Percentiles rank a stretch among this genome's conserved stretches.
These are phyloP conservation scores for Letharia columbiana DNA, from an alignment of 495 filamentous ascomycete genomes.

Conservation along the genomic window DNA sequence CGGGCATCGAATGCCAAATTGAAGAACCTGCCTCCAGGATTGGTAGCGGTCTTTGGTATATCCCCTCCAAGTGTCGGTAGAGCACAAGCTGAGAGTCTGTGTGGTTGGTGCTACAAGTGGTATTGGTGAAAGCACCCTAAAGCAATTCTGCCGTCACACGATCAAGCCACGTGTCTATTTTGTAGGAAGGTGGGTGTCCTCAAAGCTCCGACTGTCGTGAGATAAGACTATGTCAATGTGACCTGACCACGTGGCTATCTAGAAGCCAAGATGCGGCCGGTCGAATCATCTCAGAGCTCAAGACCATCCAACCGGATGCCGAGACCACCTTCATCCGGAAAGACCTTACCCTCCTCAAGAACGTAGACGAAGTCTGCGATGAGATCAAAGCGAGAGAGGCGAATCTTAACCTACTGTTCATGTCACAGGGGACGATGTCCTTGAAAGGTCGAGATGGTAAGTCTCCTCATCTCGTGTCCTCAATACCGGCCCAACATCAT, in stretches of 20 bases:
- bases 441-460: constrained; percentile 31
- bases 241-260: neutral
- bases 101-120: constrained; percentile 40
- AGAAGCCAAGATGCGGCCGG: constrained; percentile 30
- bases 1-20: constrained; percentile 37
- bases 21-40: constrained; percentile 35
- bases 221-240: neutral
- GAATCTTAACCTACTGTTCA: constrained; percentile 49
- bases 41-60: constrained; percentile 48
- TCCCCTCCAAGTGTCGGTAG: neutral
- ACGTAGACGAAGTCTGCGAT: constrained; percentile 50
- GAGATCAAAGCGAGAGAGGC: constrained; percentile 43
- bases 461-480: neutral
- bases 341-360: constrained; percentile 45
- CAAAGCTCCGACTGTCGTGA: neutral
- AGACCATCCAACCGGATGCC: constrained; percentile 42
- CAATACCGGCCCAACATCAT: neutral
- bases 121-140: constrained; percentile 33
- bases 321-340: constrained; percentile 41
- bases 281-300: constrained; percentile 39
- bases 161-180: constrained; percentile 31
- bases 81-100: constrained; percentile 3
- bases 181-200: constrained; percentile 27
- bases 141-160: constrained; percentile 30
- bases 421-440: constrained; percentile 27